These are phyloP conservation scores for Populus hybrid DNA, from an alignment of 441 rosid species.

Conservation along the genomic window DNA sequence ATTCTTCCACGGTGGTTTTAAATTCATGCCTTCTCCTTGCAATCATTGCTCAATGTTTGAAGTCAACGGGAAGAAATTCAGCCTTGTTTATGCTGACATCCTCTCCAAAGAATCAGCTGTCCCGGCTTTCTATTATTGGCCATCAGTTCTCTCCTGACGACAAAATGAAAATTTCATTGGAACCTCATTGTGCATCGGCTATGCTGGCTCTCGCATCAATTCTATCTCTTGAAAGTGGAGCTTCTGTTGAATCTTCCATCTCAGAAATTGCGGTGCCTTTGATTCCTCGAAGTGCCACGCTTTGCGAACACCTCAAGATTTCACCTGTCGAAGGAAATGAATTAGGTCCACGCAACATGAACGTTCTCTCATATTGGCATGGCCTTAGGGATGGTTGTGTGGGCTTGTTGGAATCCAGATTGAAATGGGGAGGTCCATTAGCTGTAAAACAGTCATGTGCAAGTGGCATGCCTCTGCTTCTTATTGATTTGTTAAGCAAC, in stretches of 20 bases:
- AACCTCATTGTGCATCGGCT: constrained; percentile 77
- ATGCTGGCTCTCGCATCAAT: constrained; percentile 95
- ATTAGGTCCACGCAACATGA: constrained; percentile 24
- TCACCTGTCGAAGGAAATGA: constrained; percentile 43
- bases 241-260: constrained; percentile 74
- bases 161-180: constrained; percentile 52
- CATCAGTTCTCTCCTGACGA: constrained; percentile 67
- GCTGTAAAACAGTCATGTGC: constrained; percentile 86
- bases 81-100: constrained; percentile 85
- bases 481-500: constrained; percentile 57
- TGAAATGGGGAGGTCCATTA: constrained; percentile 87
- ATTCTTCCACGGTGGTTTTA: constrained; percentile 50
- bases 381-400: constrained; percentile 93
- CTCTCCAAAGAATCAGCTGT: constrained; percentile 75
- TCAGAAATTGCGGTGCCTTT: constrained; percentile 78
- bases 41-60: constrained; percentile 81
- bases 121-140: constrained; percentile 80
- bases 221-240: constrained; percentile 81
- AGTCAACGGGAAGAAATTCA: constrained; percentile 80
- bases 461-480: constrained; percentile 83
- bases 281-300: constrained; percentile 84
- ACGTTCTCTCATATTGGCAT: constrained; percentile 74
- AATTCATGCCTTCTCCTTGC: constrained; percentile 76
- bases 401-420: constrained; percentile 81
- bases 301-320: constrained; percentile 72